Conservation (phyloP, 495 filamentous ascomycete species). For the Xylaria intraflava region DNA sequence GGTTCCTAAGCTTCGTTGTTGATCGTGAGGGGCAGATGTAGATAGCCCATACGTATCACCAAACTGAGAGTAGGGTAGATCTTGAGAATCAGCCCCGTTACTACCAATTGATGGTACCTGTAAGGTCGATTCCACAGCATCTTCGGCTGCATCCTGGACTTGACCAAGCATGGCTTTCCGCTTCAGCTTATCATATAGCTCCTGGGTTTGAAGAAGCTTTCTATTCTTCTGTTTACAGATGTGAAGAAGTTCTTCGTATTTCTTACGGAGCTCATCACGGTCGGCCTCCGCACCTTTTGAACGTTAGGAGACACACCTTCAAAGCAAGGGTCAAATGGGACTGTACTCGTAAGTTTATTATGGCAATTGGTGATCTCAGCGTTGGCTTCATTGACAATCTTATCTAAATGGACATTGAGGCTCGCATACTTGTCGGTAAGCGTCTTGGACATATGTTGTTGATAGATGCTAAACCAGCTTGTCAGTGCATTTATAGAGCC, state of each 20-base stretch:
- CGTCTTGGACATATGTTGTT: slow-evolving; percentile 66
- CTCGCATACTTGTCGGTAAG: slow-evolving; percentile 67
- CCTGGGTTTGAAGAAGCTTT: slow-evolving; percentile 69
- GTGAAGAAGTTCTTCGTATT: slow-evolving; percentile 68
- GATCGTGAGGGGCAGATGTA: slow-evolving; percentile 8
- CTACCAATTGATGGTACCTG: slow-evolving; percentile 19
- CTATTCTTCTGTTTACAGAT: slow-evolving; percentile 66
- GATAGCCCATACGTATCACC: slow-evolving; percentile 12
- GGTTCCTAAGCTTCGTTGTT: slow-evolving; percentile 2
- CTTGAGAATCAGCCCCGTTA: slow-evolving; percentile 7
- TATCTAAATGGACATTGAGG: slow-evolving; percentile 68
- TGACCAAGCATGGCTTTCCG: slow-evolving; percentile 61
- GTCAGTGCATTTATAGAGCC: slow-evolving; percentile 1
- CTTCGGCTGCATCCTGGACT: slow-evolving; percentile 62
- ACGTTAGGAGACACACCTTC: slow-evolving; percentile 1
- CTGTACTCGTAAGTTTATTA: slow-evolving; percentile 41
- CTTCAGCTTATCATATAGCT: slow-evolving; percentile 80
- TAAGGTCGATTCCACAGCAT: slow-evolving; percentile 55
- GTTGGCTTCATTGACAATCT: slow-evolving; percentile 76
- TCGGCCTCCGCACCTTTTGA: slow-evolving; percentile 56
- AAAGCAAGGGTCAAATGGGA: not conserved
- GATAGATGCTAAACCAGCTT: slow-evolving; percentile 57
- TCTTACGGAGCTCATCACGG: slow-evolving; percentile 61
- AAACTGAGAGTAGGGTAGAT: slow-evolving; percentile 7
- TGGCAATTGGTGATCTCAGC: slow-evolving; percentile 64